phyloP scores from a whole-genome alignment of 768 basidiomycete species.

The Saitozyma podzolica region DNA sequence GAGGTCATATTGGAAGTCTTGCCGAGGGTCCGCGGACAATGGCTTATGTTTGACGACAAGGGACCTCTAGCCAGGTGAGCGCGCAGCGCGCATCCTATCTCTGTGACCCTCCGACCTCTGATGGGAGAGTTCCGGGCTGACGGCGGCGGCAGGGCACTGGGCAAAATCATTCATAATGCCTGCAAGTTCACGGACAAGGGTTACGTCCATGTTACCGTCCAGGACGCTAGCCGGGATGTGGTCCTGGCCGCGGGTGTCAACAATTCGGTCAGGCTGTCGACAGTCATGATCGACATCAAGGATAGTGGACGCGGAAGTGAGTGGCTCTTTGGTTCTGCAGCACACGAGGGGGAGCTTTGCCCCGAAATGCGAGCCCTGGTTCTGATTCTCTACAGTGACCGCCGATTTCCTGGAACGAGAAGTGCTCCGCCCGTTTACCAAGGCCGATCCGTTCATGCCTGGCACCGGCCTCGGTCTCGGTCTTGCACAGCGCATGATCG shows the following conservation, averaged over 20 bases:
- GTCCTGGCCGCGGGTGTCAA: conserved; percentile 42
- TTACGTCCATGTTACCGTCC: conserved; percentile 43
- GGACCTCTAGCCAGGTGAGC: conserved; percentile 36
- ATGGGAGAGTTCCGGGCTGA: neutral
- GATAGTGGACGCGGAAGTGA: conserved; percentile 48
- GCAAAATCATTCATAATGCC: conserved; percentile 45
- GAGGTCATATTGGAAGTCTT: conserved; percentile 47
- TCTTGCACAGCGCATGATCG: conserved; percentile 46
- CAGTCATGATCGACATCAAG: conserved; percentile 41
- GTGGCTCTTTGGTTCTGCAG: conserved; percentile 9
- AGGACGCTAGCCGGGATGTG: conserved; percentile 37
- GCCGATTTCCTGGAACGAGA: conserved; percentile 40
- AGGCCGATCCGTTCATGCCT: neutral
- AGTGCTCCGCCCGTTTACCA: conserved; percentile 32
- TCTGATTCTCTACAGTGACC: conserved; percentile 22
- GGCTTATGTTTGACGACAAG: conserved; percentile 36
- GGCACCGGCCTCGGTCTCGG: conserved; percentile 30
- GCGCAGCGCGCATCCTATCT: neutral
- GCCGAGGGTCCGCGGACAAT: conserved; percentile 41
- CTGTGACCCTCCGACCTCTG: neutral
- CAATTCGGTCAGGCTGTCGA: conserved; percentile 37
- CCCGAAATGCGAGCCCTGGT: neutral
- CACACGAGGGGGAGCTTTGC: neutral
- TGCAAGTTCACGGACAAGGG: conserved; percentile 45
- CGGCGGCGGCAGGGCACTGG: conserved; percentile 28